Percentiles rank a stretch among this genome's conserved stretches.
These are phyloP conservation scores for Leccinum disarticulatum DNA, from an alignment of 768 basidiomycete genomes.

Conservation along the genomic window DNA sequence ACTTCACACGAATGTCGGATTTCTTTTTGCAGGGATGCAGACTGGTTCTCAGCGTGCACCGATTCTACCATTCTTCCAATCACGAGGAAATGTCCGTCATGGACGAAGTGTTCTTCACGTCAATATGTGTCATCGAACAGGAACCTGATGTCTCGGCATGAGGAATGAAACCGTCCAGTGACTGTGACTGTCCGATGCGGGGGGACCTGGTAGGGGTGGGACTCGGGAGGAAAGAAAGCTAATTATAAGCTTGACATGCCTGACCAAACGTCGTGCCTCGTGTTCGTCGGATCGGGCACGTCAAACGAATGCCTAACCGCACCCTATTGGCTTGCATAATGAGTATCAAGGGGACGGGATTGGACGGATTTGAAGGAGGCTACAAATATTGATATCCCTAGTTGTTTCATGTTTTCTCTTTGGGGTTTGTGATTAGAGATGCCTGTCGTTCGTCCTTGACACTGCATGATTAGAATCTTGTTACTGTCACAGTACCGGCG, in stretches of 20 bases:
- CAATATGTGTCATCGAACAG: slow-evolving; percentile 4
- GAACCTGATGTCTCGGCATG: not conserved
- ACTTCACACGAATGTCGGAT: not conserved
- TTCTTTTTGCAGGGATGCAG: slow-evolving; percentile 7
- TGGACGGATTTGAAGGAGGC: no score
- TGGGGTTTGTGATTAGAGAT: not conserved
- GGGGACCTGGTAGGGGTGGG: not conserved
- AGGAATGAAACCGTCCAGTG: not conserved
- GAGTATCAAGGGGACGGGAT: not conserved
- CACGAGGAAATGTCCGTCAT: not conserved
- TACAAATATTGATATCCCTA: no score
- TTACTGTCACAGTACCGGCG: no score
- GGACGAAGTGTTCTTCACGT: slow-evolving; percentile 2
- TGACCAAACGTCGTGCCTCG: not conserved
- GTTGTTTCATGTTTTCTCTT: not conserved
- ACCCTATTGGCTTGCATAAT: not conserved
- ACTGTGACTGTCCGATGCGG: not conserved
- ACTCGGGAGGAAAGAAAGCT: not conserved
- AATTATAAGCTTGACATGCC: not conserved
- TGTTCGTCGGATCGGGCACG: not conserved
- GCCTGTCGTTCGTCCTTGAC: no score
- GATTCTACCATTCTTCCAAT: not conserved
- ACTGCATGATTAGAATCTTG: no score
- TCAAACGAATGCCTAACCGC: not conserved
- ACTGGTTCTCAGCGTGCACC: slow-evolving; percentile 4